phyloP scores from a whole-genome alignment of 2,329 filamentous ascomycete genomes.

The Anthostomella pinea region DNA sequence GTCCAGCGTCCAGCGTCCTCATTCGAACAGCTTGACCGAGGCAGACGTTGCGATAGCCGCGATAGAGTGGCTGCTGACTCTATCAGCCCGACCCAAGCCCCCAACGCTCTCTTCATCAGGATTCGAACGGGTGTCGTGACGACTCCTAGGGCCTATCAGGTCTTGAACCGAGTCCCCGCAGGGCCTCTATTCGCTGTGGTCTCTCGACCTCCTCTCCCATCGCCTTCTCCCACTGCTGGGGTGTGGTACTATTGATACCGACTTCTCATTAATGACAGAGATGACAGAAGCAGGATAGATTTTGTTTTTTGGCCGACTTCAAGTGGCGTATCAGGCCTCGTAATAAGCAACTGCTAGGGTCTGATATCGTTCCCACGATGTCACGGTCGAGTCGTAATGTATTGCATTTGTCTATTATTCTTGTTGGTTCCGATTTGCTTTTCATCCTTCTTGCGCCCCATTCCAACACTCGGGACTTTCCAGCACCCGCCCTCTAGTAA shows the following conservation, averaged over 20 bases:
- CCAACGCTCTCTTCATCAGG: constrained; percentile 1
- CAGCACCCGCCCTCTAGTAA: constrained; percentile 9
- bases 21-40: constrained; percentile 21
- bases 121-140: constrained; percentile 12
- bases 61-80: constrained; percentile 10
- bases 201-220: constrained; percentile 10
- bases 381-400: not conserved
- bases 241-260: constrained; percentile 18
- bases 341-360: constrained; percentile 27
- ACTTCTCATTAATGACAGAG: constrained; percentile 10
- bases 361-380: constrained; percentile 19
- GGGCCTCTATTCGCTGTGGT: constrained; percentile 17
- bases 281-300: constrained; percentile 15
- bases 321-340: constrained; percentile 25
- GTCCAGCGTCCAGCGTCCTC: constrained; percentile 23
- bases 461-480: constrained; percentile 4
- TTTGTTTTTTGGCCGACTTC: constrained; percentile 16
- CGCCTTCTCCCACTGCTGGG: constrained; percentile 6
- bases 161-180: not conserved
- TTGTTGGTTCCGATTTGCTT: constrained; percentile 21
- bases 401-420: constrained; percentile 14
- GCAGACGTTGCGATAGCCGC: constrained; percentile 1
- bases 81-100: not conserved
- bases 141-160: constrained; percentile 13
- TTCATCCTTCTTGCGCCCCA: constrained; percentile 21